These are phyloP conservation scores for Dalbergia cochinchinensis DNA, from an alignment of 306 rosid species.

Conservation along the genomic window DNA sequence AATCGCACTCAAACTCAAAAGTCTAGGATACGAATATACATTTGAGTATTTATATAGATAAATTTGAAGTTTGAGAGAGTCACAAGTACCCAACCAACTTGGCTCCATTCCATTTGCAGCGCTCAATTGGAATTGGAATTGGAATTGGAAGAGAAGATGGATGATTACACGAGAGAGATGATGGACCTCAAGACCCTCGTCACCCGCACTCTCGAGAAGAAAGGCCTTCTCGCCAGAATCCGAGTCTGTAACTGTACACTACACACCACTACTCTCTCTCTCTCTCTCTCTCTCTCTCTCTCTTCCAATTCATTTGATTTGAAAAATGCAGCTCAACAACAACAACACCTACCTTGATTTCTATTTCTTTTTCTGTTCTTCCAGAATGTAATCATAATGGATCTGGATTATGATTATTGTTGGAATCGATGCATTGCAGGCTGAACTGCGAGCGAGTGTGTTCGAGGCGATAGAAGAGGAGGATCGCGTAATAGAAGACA, in stretches of 20 bases:
- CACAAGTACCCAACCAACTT: no score
- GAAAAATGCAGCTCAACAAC: no score
- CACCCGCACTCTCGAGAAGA: conserved; percentile 97
- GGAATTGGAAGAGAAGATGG: conserved; percentile 57
- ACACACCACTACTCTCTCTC: background rate
- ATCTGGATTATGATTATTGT: background rate
- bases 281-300: background rate
- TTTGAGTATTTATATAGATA: no score
- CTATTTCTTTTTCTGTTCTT: no score
- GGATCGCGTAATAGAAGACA: conserved; percentile 71
- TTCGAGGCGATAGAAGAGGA: conserved; percentile 99
- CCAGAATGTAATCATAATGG: no score
- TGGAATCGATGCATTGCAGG: conserved; percentile 49
- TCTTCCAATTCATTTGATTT: background rate
- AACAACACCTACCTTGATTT: no score
- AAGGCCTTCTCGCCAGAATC: conserved; percentile 99
- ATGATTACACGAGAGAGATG: conserved; percentile 98
- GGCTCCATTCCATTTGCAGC: no score
- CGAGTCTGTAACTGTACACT: conserved; percentile 59
- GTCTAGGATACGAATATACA: no score
- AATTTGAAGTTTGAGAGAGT: no score
- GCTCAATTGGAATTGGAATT: no score
- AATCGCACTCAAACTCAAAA: no score
- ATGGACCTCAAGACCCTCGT: conserved; percentile 99
- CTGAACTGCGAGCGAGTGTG: conserved; percentile 96